Percentiles rank a stretch among this genome's conserved stretches.
Conservation (phyloP, 2,329 filamentous ascomycete species). For the Knufia petricola region DNA sequence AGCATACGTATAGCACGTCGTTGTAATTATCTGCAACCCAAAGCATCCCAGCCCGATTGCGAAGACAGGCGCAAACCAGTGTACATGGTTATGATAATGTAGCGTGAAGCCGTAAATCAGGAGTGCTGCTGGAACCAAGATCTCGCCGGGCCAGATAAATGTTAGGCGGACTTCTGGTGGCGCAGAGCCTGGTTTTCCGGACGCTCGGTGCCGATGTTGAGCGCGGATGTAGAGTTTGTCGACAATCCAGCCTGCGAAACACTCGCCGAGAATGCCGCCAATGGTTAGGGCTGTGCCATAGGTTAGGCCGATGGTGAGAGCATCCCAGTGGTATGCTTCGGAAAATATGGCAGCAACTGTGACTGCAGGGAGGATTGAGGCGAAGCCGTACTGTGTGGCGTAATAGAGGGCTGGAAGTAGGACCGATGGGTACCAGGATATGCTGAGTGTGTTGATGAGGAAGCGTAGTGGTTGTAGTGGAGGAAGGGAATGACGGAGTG, state of each 20-base stretch:
- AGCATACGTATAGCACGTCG: conserved; percentile 23
- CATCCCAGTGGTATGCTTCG: conserved; percentile 25
- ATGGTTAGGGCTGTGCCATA: conserved; percentile 26
- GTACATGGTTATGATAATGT: conserved; percentile 21
- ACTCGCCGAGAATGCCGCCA: conserved; percentile 23
- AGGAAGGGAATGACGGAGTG: conserved; percentile 11
- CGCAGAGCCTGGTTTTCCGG: conserved; percentile 12
- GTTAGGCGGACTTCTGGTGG: conserved; percentile 24
- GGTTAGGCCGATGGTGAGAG: conserved; percentile 25
- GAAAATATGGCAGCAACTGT: conserved; percentile 27
- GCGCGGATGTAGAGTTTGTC: conserved; percentile 21
- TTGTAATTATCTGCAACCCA: conserved; percentile 24
- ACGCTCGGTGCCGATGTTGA: background rate
- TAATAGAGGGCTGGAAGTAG: conserved; percentile 28
- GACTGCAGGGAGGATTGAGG: conserved; percentile 27
- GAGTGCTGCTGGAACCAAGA: conserved; percentile 24
- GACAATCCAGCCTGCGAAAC: conserved; percentile 22
- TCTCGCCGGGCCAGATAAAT: conserved; percentile 24
- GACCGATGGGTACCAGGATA: conserved; percentile 26
- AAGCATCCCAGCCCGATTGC: conserved; percentile 24
- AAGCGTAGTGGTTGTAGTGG: conserved; percentile 18
- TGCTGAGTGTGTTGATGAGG: conserved; percentile 23
- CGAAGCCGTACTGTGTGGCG: conserved; percentile 26
- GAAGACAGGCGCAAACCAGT: conserved; percentile 24
- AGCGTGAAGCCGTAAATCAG: conserved; percentile 28